phyloP scores from a whole-genome alignment of 2,329 filamentous ascomycete genomes.

The Stemphylium lycopersici region DNA sequence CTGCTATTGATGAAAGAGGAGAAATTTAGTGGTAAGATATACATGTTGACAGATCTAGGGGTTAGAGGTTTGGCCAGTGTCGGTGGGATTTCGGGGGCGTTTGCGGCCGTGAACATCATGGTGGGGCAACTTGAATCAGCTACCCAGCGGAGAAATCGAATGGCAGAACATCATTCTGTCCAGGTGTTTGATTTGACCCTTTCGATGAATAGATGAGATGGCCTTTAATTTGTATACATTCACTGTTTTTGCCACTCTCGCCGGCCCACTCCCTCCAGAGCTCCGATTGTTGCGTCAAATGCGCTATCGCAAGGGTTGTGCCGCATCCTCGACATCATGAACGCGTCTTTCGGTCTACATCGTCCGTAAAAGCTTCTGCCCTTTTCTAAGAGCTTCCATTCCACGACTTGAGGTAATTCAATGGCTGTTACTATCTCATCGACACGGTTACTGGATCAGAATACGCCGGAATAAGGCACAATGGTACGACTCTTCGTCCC shows the following conservation, averaged over 20 bases:
- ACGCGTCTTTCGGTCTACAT: conserved; percentile 2
- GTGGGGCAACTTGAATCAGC: not conserved
- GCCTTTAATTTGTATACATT: too few species aligned
- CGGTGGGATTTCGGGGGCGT: not conserved
- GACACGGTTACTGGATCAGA: not conserved
- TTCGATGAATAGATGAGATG: not conserved
- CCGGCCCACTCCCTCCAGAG: not conserved
- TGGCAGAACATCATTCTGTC: not conserved
- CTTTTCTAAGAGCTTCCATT: not conserved
- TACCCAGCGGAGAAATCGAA: not conserved
- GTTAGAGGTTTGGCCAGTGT: not conserved
- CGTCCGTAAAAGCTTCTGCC: not conserved
- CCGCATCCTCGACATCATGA: conserved; percentile 12
- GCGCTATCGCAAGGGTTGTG: conserved; percentile 12
- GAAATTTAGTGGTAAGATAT: accelerated
- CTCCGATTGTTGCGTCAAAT: conserved; percentile 10
- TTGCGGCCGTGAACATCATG: too few species aligned
- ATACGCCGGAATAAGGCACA: not conserved
- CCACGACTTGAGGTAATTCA: not conserved
- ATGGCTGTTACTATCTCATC: not conserved
- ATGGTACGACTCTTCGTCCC: conserved; percentile 36
- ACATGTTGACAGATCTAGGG: not conserved
- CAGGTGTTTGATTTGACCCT: not conserved
- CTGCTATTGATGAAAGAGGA: not conserved
- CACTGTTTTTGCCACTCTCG: not conserved